Evolutionary conservation across 2,329 filamentous ascomycete genomes (phyloP), one percentile per base, ranked within the genome.

Genomic region (Gnomoniopsis smithogilvyi): DNA sequence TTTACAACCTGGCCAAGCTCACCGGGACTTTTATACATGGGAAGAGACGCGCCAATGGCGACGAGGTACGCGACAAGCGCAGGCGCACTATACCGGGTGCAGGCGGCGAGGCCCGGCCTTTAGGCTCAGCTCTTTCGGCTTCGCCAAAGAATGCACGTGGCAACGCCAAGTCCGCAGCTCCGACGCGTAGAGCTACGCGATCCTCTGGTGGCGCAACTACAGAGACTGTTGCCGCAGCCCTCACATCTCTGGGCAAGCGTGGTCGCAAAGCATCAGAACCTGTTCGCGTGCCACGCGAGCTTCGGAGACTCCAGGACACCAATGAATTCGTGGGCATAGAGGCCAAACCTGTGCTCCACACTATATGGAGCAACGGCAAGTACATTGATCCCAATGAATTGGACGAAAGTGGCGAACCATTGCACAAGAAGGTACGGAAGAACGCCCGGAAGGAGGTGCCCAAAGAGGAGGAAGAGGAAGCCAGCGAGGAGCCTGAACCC

Each of bases 1-100:
- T 86, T 17, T 91, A 91, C 74, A 91, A 91, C 66, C 74, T 89
- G 17, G 78, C 84, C 63, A 80, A 83, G 65, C 76, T 89, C 54
- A 81, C 79, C 59, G 86, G 86, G 64, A 89, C 84, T 51, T 79
- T 81, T 30, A 78, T 81, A 47, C 85, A 88, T 64, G 85, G 80
- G 53, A 83, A 80, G 65, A 80, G 74, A 73, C 79, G 74, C 72
- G 70, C 79, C 48, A 83, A 81, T 49, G 79, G 81, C 60, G 80
- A 84, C 62, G 65, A 70, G 26, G 75, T 79, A 12, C 68, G 72
- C 34, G 71, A 78, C 43, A 74, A 76, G 61, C 75, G 76, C 54
- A 77, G 80, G 61, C 74, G 77, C 58, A 79, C 78, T 26, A 73
- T 79, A 45, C 77, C 77, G 2, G 77, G 70, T 22, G 53, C 49